These are phyloP conservation scores for Strobilomyces dryophilus DNA, from an alignment of 768 basidiomycete genomes.

Conservation along the genomic window DNA sequence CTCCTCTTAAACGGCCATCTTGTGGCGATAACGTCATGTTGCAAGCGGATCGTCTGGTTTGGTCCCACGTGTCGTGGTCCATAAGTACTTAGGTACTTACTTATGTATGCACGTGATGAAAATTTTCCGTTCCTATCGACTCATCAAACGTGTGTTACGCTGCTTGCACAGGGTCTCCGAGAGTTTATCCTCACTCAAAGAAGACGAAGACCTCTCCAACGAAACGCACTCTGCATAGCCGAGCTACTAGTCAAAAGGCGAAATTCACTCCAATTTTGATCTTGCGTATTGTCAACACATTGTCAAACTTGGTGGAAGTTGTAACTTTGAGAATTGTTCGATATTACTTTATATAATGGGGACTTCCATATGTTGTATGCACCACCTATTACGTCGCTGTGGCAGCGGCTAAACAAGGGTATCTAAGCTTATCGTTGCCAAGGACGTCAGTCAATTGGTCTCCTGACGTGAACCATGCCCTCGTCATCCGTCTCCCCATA, in stretches of 20 bases:
- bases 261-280: no score
- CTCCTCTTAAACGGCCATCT: slow-evolving; percentile 3
- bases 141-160: background rate
- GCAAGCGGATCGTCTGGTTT: no score
- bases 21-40: background rate
- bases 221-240: no score
- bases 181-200: no score
- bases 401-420: slow-evolving; percentile 19
- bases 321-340: no score
- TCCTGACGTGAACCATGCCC: slow-evolving; percentile 73
- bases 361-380: background rate
- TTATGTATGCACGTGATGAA: no score
- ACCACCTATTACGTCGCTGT: slow-evolving; percentile 13
- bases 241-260: no score
- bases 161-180: background rate
- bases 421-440: slow-evolving; percentile 16
- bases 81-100: no score
- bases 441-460: slow-evolving; percentile 37
- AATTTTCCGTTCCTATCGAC: no score
- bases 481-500: slow-evolving; percentile 82
- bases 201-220: no score
- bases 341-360: background rate
- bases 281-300: no score
- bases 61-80: background rate
- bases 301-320: no score